Evolutionary conservation across 176 grass and related monocot species (phyloP), one percentile per base, ranked within the genome.

Genomic region (Aegilops sharonensis): DNA sequence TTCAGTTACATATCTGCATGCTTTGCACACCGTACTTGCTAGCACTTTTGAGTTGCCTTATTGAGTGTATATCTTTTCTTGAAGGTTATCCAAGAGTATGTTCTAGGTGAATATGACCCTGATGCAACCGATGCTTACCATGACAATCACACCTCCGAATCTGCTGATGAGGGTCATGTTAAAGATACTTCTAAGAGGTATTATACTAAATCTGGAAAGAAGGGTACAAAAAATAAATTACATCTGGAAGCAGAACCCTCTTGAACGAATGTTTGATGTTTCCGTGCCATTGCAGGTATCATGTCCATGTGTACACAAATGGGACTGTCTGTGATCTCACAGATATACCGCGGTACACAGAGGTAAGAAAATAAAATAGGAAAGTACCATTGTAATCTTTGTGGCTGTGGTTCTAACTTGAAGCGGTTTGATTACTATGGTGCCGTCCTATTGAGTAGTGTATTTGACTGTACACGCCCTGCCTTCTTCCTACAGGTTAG

Each of bases 281-380:
- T 62, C 12, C 30, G 50, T 56, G 82, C 21, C 85, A 37, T 78
- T 79, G 23, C 88, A 99, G 97, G 68, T 99, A 96, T 87, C 97
- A 99, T 79, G 94, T 95, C 42, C 97, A 99, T 67, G 32, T 91
- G 72, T 99, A 90, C 87, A 89, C 85, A 68, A 99, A 99, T 81
- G 97, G 97, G 11, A 99, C 94, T 54, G 83, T 90, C 4, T 99
- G 94, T 65, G 97, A 99, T 84, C 89, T 99, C 52, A 99, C 97
- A 70, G 89, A 91, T 61, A 68, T 89, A 74, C 90, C 89, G 6
- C 85, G 94, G 35, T 91, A 94, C 50, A 96, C 97, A 37, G 97
- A 99, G 97, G 97, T 99, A 72, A 72, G 81, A 0, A 32, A 48
- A 68, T 0, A 48, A 29, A 47, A 2, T 60, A 54, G 34, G 36